Evolutionary conservation across 805 yeast genomes (phyloP).

Genomic region (Candida xyloterini): DNA sequence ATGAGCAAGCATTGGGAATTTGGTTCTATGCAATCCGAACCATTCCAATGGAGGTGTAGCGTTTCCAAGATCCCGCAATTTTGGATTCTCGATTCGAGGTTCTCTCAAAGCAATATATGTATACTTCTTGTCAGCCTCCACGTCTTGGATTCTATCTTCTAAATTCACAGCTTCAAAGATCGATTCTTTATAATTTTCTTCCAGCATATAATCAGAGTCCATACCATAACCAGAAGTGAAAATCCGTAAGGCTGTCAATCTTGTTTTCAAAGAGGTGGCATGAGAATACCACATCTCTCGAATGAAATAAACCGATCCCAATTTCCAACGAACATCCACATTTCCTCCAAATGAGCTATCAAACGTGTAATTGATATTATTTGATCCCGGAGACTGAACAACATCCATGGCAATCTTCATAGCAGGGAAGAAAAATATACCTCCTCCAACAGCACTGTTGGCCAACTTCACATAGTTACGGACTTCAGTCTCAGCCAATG

Average conservation of each 20-base stretch:
- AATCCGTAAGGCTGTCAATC: constrained; percentile 42
- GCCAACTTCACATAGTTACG: constrained; percentile 56
- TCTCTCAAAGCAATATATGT: constrained; percentile 63
- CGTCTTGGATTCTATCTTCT: constrained; percentile 44
- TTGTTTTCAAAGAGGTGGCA: constrained; percentile 63
- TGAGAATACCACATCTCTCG: constrained; percentile 92
- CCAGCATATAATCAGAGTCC: constrained; percentile 33
- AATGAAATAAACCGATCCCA: constrained; percentile 86
- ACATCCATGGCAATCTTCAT: constrained; percentile 73
- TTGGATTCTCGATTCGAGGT: constrained; percentile 87
- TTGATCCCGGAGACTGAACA: constrained; percentile 52
- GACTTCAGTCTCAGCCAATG: constrained; percentile 40
- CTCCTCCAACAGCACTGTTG: constrained; percentile 67
- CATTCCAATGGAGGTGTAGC: constrained; percentile 98
- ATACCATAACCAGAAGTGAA: constrained; percentile 28
- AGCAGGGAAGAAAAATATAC: constrained; percentile 76
- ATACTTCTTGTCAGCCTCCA: constrained; percentile 46
- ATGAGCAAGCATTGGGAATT: constrained; percentile 84
- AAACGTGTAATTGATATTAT: constrained; percentile 62
- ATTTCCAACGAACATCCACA: constrained; percentile 89
- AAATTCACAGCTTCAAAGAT: constrained; percentile 34
- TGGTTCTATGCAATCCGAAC: constrained; percentile 90
- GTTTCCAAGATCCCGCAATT: constrained; percentile 84
- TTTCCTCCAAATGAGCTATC: constrained; percentile 80
- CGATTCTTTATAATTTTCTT: constrained; percentile 34